Evolutionary conservation across 2,329 filamentous ascomycete species (phyloP), one percentile per base, ranked within the genome.

Genomic region (Hypoxylon sp.): DNA sequence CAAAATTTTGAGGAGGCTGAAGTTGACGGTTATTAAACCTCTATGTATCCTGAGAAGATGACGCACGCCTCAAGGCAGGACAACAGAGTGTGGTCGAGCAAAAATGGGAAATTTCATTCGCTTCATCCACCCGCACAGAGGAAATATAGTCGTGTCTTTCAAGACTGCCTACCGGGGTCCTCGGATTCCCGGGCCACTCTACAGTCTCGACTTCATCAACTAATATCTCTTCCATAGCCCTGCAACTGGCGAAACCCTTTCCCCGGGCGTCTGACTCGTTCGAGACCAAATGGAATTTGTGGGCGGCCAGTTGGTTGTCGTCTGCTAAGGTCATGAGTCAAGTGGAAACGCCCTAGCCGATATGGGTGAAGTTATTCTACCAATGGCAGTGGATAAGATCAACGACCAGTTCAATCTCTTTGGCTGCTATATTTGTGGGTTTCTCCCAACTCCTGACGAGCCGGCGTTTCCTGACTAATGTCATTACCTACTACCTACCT

Each of bases 131-230:
- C n/a, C n/a, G n/a, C n/a, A n/a, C n/a, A n/a, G n/a, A n/a, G n/a
- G 38, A 9, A 43, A n/a, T 17, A 43, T 17, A 43, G 38, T 43
- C 9, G 38, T 43, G 38, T n/a, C n/a, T 11, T 43, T 43, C 14
- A 43, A 43, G 14, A n/a, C 38, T 11, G 38, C 14, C 3, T 43
- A 43, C 38, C 17, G 38, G 17, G 38, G 17, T 9, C 38, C 38
- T 43, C 38, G 11, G 7, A 43, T 43, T 3, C 38, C 38, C 38
- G 38, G 38, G 2, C 38, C 38, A 11, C 38, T 43, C 38, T 43
- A 43, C 38, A 43, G 38, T 43, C n/a, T 19, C 38, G 38, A 17
- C 38, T 11, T 43, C 38, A 21, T 43, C 38, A 21, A 43, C 38
- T 9, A 43, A 43, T 7, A 43, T 43, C 10, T 43, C 38, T 7